These are phyloP conservation scores for Cucurbita pepo DNA, from an alignment of 306 rosid species.

Conservation along the genomic window DNA sequence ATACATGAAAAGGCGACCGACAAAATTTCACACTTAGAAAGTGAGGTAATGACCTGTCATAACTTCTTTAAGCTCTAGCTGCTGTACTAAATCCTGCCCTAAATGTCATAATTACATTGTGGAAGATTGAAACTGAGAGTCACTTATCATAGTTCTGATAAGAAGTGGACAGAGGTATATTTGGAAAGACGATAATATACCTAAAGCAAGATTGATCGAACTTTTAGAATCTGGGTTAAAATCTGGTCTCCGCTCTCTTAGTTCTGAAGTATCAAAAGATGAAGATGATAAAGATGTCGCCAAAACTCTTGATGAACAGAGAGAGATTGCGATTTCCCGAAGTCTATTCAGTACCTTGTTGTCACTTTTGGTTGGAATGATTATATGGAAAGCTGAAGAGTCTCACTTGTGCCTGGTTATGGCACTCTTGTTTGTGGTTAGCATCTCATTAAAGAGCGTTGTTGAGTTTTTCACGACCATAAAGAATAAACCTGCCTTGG, in stretches of 20 bases:
- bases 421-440: slow-evolving; percentile 64
- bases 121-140: neutral
- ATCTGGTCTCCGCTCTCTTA: neutral
- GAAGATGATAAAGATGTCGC: slow-evolving; percentile 4
- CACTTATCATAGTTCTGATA: neutral
- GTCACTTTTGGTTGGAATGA: slow-evolving; percentile 52
- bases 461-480: slow-evolving; percentile 46
- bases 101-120: neutral
- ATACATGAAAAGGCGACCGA: slow-evolving; percentile 53
- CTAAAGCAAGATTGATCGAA: slow-evolving; percentile 20
- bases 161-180: slow-evolving; percentile 2
- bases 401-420: slow-evolving; percentile 70
- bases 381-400: slow-evolving; percentile 58
- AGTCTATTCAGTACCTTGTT: slow-evolving; percentile 57
- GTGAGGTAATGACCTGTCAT: slow-evolving; percentile 26
- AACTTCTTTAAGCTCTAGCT: neutral
- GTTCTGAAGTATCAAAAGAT: neutral
- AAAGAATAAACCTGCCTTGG: slow-evolving; percentile 56
- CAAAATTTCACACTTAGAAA: slow-evolving; percentile 41
- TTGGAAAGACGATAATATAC: slow-evolving; percentile 22
- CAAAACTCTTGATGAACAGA: slow-evolving; percentile 15
- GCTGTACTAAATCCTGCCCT: neutral
- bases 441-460: slow-evolving; percentile 69
- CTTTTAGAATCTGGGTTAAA: neutral
- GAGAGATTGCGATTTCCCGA: slow-evolving; percentile 39